phyloP scores from a whole-genome alignment of 2,329 filamentous ascomycete genomes.

The Thermomyces lanuginosus region DNA sequence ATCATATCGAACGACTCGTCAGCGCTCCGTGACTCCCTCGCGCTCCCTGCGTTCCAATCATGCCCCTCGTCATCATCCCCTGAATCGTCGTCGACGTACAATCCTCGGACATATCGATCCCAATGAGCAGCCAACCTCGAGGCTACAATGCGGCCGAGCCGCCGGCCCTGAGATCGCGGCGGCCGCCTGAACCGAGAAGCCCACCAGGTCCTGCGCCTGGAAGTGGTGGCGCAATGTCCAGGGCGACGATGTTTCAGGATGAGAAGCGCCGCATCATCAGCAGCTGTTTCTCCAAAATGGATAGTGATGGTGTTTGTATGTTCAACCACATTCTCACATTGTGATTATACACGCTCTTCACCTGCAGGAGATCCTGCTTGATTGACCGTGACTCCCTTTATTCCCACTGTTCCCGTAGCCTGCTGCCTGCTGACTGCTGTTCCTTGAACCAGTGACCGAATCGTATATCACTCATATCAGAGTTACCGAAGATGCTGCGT shows the following conservation, averaged over 20 bases:
- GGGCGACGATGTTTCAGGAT: slow-evolving; percentile 83
- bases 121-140: slow-evolving; percentile 23
- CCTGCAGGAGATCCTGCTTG: neutral
- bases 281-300: slow-evolving; percentile 83
- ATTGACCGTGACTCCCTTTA: slow-evolving; percentile 1
- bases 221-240: slow-evolving; percentile 20
- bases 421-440: slow-evolving; percentile 1
- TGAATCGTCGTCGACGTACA: no score
- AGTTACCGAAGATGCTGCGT: slow-evolving; percentile 69
- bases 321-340: slow-evolving; percentile 12
- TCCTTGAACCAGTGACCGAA: slow-evolving; percentile 47
- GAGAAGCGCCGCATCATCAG: slow-evolving; percentile 90
- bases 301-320: slow-evolving; percentile 71
- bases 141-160: slow-evolving; percentile 15
- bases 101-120: slow-evolving; percentile 10
- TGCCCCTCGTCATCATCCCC: slow-evolving; percentile 15
- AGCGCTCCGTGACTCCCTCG: neutral
- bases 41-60: neutral
- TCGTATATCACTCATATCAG: slow-evolving; percentile 97
- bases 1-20: neutral
- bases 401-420: neutral
- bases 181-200: slow-evolving; percentile 17
- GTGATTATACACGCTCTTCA: neutral
- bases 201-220: slow-evolving; percentile 14
- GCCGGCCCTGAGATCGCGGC: slow-evolving; percentile 16